Evolutionary conservation across 192 early-diverging fungal species (phyloP).

Genomic region (Coemansia sp.): DNA sequence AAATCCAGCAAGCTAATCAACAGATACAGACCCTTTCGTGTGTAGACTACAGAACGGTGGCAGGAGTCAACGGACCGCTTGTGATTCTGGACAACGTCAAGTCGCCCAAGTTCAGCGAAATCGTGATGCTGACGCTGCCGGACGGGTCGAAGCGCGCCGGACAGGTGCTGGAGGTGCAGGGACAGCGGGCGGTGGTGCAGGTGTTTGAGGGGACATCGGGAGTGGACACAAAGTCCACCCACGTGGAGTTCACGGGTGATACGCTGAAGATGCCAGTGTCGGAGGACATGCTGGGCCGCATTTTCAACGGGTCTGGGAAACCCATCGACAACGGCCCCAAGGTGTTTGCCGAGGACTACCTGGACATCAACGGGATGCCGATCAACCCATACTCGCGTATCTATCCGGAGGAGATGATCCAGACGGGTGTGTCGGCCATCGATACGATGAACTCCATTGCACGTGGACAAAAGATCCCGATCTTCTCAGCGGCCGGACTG

Average conservation of each 20-base stretch:
- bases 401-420: conserved; percentile 99
- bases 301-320: conserved; percentile 99
- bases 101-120: conserved; percentile 97
- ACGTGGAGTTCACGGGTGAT: conserved; percentile 94
- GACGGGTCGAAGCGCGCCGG: conserved; percentile 94
- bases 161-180: conserved; percentile 96
- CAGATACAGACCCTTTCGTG: no score
- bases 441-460: conserved; percentile 99
- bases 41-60: conserved; percentile 94
- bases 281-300: conserved; percentile 98
- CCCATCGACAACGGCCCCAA: conserved; percentile 98
- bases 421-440: conserved; percentile 98
- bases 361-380: conserved; percentile 84
- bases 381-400: conserved; percentile 99
- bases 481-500: conserved; percentile 97
- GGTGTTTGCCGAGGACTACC: conserved; percentile 98
- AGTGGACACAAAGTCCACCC: conserved; percentile 94
- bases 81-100: conserved; percentile 99
- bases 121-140: conserved; percentile 94
- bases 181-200: conserved; percentile 94
- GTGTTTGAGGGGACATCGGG: conserved; percentile 98
- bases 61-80: conserved; percentile 96
- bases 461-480: conserved; percentile 99
- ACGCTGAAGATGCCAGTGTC: conserved; percentile 96
- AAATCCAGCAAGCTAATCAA: no score